Percentiles rank a stretch among this genome's conserved stretches.
phyloP scores from a whole-genome alignment of 495 filamentous ascomycete species.

The Penicillium argentinense region DNA sequence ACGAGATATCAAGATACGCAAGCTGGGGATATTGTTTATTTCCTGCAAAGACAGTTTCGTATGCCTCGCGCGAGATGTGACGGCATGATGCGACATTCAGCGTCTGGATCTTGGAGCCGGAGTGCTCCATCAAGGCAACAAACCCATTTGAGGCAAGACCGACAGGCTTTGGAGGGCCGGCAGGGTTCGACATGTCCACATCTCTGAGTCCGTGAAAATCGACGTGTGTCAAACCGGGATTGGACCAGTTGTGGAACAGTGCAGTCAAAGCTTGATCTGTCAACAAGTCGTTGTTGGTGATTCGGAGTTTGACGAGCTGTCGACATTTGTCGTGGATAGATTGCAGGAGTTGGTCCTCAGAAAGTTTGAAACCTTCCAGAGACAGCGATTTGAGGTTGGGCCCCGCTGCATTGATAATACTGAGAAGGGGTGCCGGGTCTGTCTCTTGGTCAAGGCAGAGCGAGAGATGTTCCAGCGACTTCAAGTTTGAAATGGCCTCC shows the following conservation, averaged over 20 bases:
- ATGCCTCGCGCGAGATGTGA: conserved; percentile 66
- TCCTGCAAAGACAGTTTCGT: conserved; percentile 67
- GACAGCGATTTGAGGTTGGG: conserved; percentile 67
- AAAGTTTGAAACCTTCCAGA: conserved; percentile 56
- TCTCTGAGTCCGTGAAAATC: conserved; percentile 75
- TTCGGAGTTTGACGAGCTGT: conserved; percentile 69
- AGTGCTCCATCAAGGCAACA: conserved; percentile 79
- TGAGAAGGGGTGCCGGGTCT: conserved; percentile 54
- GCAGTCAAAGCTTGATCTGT: conserved; percentile 67
- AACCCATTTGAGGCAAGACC: conserved; percentile 76
- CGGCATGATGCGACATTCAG: conserved; percentile 78
- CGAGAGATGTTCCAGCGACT: conserved; percentile 67
- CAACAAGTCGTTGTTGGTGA: conserved; percentile 70
- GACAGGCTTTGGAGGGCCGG: conserved; percentile 54
- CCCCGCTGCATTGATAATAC: conserved; percentile 61
- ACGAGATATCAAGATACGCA: conserved; percentile 71
- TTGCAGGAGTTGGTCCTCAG: conserved; percentile 62
- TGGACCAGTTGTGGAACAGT: conserved; percentile 76
- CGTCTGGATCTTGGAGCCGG: conserved; percentile 57
- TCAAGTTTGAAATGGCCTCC: conserved; percentile 53
- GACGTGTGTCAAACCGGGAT: conserved; percentile 62
- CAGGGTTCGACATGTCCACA: conserved; percentile 66
- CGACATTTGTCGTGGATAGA: conserved; percentile 65
- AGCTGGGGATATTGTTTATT: conserved; percentile 63
- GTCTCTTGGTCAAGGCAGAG: conserved; percentile 60